Percentiles rank a stretch among this genome's conserved stretches.
Conservation (phyloP, 768 basidiomycete genomes). For the Chalciporus chontae region DNA sequence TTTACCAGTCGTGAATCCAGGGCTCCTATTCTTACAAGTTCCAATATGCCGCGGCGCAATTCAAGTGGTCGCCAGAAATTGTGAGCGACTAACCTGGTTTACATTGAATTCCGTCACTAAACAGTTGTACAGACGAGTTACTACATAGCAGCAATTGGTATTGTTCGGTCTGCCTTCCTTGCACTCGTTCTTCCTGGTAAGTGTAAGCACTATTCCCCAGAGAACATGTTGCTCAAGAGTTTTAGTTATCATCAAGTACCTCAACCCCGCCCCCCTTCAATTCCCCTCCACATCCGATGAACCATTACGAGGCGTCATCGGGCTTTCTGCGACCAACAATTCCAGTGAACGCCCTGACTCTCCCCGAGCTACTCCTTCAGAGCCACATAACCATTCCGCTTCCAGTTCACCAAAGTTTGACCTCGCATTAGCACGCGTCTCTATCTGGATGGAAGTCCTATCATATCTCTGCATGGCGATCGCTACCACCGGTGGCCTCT, state of each 20-base stretch:
- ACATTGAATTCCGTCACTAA: background rate
- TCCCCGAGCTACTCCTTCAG: conserved; percentile 4
- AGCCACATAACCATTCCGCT: background rate
- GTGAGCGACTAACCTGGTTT: conserved; percentile 36
- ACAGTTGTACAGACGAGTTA: conserved; percentile 57
- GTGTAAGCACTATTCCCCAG: conserved; percentile 10
- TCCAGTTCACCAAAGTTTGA: conserved; percentile 56
- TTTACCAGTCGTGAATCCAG: conserved; percentile 33
- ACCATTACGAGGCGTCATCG: conserved; percentile 6
- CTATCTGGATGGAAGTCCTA: conserved; percentile 53
- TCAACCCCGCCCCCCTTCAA: conserved; percentile 40
- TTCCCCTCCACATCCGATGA: conserved; percentile 16
- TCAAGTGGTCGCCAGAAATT: conserved; percentile 64
- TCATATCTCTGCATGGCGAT: conserved; percentile 50
- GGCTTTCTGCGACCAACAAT: conserved; percentile 1
- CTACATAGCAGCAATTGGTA: conserved; percentile 55
- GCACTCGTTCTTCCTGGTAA: conserved; percentile 58
- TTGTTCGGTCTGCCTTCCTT: conserved; percentile 52
- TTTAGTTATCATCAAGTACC: conserved; percentile 51
- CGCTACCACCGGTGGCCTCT: conserved; percentile 45
- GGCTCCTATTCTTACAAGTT: conserved; percentile 56
- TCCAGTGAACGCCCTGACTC: conserved; percentile 1
- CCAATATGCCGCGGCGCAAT: conserved; percentile 59
- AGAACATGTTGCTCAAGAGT: background rate
- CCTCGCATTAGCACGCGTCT: conserved; percentile 61